Percentiles rank a stretch among this genome's conserved stretches.
These are phyloP conservation scores for Colletotrichum shisoi DNA, from an alignment of 2,329 filamentous ascomycete species.

Conservation along the genomic window DNA sequence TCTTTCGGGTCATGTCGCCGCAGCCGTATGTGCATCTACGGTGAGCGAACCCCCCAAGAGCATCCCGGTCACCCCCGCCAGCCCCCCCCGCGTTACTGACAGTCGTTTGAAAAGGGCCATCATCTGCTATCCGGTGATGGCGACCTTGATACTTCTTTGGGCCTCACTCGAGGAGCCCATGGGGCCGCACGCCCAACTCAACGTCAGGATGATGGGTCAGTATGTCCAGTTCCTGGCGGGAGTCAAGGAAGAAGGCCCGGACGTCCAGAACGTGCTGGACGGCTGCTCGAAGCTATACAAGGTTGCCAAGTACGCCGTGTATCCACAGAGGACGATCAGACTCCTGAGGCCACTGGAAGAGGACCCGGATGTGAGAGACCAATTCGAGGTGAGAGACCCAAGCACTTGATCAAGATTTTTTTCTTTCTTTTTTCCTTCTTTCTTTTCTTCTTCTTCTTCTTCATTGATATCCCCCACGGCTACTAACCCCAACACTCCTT, in stretches of 20 bases:
- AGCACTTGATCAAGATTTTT: neutral
- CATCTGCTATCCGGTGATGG: conserved; percentile 23
- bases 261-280: conserved; percentile 19
- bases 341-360: conserved; percentile 19
- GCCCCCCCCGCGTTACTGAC: neutral
- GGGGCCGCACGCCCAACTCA: conserved; percentile 15
- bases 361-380: conserved; percentile 22
- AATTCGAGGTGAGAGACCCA: conserved; percentile 22
- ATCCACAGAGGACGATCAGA: conserved; percentile 21
- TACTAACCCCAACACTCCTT: neutral
- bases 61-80: neutral
- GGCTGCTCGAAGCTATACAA: conserved; percentile 34
- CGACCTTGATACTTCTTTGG: conserved; percentile 30
- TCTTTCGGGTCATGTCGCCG: conserved; percentile 12
- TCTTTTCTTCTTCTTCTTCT: too few species aligned
- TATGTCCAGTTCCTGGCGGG: conserved; percentile 31
- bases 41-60: neutral
- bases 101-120: conserved; percentile 8
- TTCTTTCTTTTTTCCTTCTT: too few species aligned
- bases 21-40: conserved; percentile 29
- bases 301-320: conserved; percentile 30
- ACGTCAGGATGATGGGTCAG: conserved; percentile 26
- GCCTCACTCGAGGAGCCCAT: conserved; percentile 31
- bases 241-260: conserved; percentile 27
- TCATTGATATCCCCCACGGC: neutral